A percentile compares a stretch with the other conserved stretches of the same genome.
Conservation (phyloP, 164 flowering plant genomes). For the Euptelea pleiosperma region DNA sequence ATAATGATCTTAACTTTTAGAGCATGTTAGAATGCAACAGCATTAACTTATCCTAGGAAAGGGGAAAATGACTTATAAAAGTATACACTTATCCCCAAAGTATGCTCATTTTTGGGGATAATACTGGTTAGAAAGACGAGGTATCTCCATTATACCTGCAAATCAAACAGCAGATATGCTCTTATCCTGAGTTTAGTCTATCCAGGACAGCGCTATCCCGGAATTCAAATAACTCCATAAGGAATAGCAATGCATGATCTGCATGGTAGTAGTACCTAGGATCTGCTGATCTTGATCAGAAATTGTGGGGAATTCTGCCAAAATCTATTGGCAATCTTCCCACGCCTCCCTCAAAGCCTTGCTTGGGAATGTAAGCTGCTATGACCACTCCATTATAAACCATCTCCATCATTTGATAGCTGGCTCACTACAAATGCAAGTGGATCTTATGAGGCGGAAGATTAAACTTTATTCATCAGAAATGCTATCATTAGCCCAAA, state of each 20-base stretch:
- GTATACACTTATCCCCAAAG: too few relatives aligned
- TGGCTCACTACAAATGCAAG: constrained; percentile 36
- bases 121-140: too few relatives aligned
- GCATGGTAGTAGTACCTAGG: constrained; percentile 48
- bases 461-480: neutral
- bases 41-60: too few relatives aligned
- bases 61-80: too few relatives aligned
- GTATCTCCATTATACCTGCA: too few relatives aligned
- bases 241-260: neutral
- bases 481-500: neutral
- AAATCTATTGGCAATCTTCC: constrained; percentile 79
- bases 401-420: constrained; percentile 48
- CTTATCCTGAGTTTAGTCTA: too few relatives aligned
- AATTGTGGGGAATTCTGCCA: constrained; percentile 73
- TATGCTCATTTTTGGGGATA: too few relatives aligned
- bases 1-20: neutral
- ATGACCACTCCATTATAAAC: constrained; percentile 86
- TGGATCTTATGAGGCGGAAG: neutral
- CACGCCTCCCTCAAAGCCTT: constrained; percentile 68
- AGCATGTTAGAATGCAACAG: too few relatives aligned
- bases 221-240: neutral
- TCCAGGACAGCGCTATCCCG: neutral
- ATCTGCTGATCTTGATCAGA: constrained; percentile 70
- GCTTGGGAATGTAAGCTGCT: constrained; percentile 88
- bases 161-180: too few relatives aligned